phyloP scores from a whole-genome alignment of 2,329 filamentous ascomycete species.

The Botrytis fragariae region DNA sequence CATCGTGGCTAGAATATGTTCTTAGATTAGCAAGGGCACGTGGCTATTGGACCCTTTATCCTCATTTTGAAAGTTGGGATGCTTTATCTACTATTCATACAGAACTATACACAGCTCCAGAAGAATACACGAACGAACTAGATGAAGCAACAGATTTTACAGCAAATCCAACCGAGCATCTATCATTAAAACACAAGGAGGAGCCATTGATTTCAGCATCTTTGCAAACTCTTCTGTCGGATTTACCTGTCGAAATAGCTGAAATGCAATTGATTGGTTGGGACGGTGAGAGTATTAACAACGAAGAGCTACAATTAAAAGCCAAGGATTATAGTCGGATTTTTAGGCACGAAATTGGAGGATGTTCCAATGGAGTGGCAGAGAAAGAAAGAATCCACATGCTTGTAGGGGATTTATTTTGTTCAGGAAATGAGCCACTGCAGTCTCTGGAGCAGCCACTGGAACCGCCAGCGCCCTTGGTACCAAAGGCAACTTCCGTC shows the following conservation, averaged over 20 bases:
- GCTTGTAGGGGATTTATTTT: slow-evolving; percentile 34
- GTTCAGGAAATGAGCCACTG: slow-evolving; percentile 28
- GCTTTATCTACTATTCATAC: slow-evolving; percentile 71
- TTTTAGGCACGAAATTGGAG: slow-evolving; percentile 67
- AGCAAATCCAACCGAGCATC: slow-evolving; percentile 33
- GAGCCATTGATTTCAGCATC: slow-evolving; percentile 46
- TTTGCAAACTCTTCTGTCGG: slow-evolving; percentile 50
- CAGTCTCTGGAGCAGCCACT: neutral
- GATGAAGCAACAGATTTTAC: slow-evolving; percentile 28
- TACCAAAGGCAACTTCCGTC: neutral
- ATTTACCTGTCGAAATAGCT: slow-evolving; percentile 43
- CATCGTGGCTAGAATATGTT: slow-evolving; percentile 76
- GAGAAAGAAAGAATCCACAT: slow-evolving; percentile 25
- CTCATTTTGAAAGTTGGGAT: slow-evolving; percentile 49
- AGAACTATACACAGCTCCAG: slow-evolving; percentile 70
- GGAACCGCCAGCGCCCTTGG: neutral
- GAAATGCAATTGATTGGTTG: slow-evolving; percentile 61
- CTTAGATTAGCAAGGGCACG: slow-evolving; percentile 72
- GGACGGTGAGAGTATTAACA: slow-evolving; percentile 52
- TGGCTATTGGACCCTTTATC: slow-evolving; percentile 79
- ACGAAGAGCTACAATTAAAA: slow-evolving; percentile 43
- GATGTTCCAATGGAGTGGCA: slow-evolving; percentile 46
- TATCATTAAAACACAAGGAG: slow-evolving; percentile 34
- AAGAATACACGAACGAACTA: slow-evolving; percentile 53
- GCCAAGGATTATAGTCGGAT: slow-evolving; percentile 52